Percentiles rank a stretch among this genome's conserved stretches.
These are phyloP conservation scores for Colletotrichum cordylinicola DNA, from an alignment of 2,329 filamentous ascomycete genomes.

Conservation along the genomic window DNA sequence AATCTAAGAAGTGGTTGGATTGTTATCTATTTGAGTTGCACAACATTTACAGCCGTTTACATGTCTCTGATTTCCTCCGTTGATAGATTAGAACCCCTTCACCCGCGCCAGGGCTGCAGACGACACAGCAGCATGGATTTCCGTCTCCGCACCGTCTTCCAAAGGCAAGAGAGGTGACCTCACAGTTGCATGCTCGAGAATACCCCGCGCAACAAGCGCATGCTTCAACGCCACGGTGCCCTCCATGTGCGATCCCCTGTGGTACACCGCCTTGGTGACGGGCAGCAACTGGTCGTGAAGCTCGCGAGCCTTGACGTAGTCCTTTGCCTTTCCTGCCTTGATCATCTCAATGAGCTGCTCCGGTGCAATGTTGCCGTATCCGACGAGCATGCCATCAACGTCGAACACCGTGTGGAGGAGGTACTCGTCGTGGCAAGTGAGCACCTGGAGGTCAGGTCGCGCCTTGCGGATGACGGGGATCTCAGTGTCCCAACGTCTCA, in stretches of 20 bases:
- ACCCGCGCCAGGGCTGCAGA: slow-evolving; percentile 26
- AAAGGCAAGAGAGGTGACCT: slow-evolving; percentile 52
- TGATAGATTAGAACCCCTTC: not conserved
- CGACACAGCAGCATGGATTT: slow-evolving; percentile 47
- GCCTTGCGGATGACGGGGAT: slow-evolving; percentile 56
- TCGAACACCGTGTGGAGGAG: slow-evolving; percentile 57
- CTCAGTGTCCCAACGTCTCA: slow-evolving; percentile 62
- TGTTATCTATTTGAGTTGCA: not conserved
- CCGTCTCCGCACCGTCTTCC: slow-evolving; percentile 44
- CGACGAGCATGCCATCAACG: slow-evolving; percentile 59
- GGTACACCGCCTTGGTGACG: slow-evolving; percentile 59
- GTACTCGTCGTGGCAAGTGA: slow-evolving; percentile 60
- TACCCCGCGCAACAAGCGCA: slow-evolving; percentile 54
- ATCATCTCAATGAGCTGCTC: slow-evolving; percentile 56
- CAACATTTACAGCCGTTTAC: not conserved
- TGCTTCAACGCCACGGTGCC: slow-evolving; percentile 59
- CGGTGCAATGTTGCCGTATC: slow-evolving; percentile 58
- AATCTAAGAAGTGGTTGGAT: not conserved
- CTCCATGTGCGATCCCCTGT: slow-evolving; percentile 61
- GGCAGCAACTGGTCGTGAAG: slow-evolving; percentile 57
- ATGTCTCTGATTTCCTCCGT: not conserved
- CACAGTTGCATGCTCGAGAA: slow-evolving; percentile 54
- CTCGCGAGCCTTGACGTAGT: slow-evolving; percentile 51
- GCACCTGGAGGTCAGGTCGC: slow-evolving; percentile 53
- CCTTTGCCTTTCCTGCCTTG: slow-evolving; percentile 52